These are phyloP conservation scores for Saposhnikovia divaricata DNA, from an alignment of 129 eudicot species.

Conservation along the genomic window DNA sequence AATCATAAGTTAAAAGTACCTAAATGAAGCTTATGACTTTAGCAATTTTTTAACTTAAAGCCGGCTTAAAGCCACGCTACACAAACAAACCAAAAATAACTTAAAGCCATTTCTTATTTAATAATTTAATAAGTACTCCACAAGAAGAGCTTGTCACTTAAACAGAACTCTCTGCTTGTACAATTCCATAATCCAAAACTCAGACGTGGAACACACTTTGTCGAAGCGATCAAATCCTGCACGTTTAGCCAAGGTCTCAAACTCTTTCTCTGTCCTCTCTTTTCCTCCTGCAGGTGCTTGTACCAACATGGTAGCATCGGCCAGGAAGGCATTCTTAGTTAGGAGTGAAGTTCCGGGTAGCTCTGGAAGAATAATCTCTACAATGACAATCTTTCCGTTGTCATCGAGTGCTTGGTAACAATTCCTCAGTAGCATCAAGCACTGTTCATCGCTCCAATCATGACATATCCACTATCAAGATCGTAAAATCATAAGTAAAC, in stretches of 20 bases:
- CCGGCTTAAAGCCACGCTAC: too few species aligned
- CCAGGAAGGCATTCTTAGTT: neutral
- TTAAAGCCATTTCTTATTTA: too few species aligned
- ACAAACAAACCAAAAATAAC: too few species aligned
- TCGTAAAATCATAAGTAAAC: neutral
- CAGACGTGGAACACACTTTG: neutral
- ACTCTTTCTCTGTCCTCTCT: slow-evolving; percentile 81
- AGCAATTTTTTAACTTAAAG: too few species aligned
- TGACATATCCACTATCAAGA: neutral
- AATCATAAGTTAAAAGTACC: too few species aligned
- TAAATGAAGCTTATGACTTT: too few species aligned
- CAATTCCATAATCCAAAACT: too few species aligned
- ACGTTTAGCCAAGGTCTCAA: slow-evolving; percentile 51
- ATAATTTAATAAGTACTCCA: too few species aligned
- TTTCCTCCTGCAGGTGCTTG: slow-evolving; percentile 9
- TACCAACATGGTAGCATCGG: neutral
- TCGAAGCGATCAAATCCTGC: slow-evolving; percentile 55
- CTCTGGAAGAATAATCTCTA: neutral
- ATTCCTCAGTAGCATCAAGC: neutral
- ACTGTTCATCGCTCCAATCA: neutral
- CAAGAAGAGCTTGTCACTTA: too few species aligned
- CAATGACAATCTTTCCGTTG: neutral
- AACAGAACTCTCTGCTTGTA: too few species aligned
- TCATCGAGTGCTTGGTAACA: neutral
- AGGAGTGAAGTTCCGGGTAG: neutral